Percentiles rank a stretch among this genome's conserved stretches.
phyloP scores from a whole-genome alignment of 177 flowering plant genomes.

The Vitis hybrid region DNA sequence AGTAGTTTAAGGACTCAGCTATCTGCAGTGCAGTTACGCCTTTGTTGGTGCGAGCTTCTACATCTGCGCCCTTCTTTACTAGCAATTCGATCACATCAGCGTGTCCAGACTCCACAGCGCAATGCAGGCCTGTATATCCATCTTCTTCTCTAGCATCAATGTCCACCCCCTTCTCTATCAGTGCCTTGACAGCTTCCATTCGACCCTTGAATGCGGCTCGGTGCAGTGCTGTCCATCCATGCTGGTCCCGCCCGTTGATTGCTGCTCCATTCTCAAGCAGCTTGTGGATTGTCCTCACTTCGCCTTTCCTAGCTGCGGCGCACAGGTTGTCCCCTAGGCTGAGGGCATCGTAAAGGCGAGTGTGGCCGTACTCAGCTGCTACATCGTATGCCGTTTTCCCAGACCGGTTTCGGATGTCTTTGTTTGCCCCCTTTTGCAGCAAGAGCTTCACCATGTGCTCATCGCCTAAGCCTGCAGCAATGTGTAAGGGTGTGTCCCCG shows the following conservation, averaged over 20 bases:
- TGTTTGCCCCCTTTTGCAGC: constrained; percentile 66
- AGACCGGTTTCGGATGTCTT: constrained; percentile 43
- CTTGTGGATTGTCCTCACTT: constrained; percentile 41
- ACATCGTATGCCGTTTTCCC: constrained; percentile 69
- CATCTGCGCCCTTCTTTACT: constrained; percentile 64
- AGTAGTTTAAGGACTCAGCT: constrained; percentile 55
- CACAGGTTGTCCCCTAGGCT: constrained; percentile 58
- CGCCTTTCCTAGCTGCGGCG: constrained; percentile 62
- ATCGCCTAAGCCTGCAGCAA: constrained; percentile 58
- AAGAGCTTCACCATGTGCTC: constrained; percentile 63
- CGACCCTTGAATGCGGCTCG: constrained; percentile 64
- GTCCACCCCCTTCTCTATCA: constrained; percentile 55
- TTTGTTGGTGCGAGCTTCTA: constrained; percentile 57
- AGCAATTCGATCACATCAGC: constrained; percentile 57
- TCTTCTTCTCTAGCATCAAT: constrained; percentile 61
- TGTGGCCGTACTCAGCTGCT: constrained; percentile 60
- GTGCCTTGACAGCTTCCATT: constrained; percentile 30
- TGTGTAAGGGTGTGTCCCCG: constrained; percentile 64
- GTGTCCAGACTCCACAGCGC: constrained; percentile 69
- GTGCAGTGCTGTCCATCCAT: constrained; percentile 67
- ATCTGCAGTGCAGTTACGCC: constrained; percentile 55
- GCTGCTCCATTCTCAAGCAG: constrained; percentile 61
- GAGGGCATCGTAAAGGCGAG: constrained; percentile 50
- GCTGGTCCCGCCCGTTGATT: constrained; percentile 65
- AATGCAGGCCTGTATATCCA: constrained; percentile 74